Evolutionary conservation across 495 filamentous ascomycete species (phyloP).

Genomic region (Sporormia fimetaria): DNA sequence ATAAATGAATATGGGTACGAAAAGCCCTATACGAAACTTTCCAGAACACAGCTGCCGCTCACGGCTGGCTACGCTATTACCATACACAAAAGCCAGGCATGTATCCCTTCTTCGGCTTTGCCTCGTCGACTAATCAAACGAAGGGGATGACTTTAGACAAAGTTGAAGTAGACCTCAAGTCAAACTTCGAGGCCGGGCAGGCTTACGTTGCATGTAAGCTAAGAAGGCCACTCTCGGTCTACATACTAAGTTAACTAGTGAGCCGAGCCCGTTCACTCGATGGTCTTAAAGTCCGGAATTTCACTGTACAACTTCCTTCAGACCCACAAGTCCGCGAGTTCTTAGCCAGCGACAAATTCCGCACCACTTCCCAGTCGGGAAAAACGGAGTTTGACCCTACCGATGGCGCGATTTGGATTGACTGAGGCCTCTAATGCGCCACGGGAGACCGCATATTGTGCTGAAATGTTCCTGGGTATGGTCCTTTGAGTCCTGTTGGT

Average conservation of each 20-base stretch:
- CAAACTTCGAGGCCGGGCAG: conserved; percentile 36
- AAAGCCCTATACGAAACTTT: conserved; percentile 23
- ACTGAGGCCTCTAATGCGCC: no score
- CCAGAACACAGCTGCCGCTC: conserved; percentile 38
- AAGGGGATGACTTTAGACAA: conserved; percentile 35
- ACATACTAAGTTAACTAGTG: conserved; percentile 1
- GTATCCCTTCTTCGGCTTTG: conserved; percentile 3
- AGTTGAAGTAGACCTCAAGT: conserved; percentile 32
- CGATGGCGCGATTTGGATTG: no score
- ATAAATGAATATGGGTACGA: conserved; percentile 38
- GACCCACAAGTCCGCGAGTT: no score
- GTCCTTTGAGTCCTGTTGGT: no score
- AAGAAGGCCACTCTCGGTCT: not conserved
- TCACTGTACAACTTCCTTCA: no score
- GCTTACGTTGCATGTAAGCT: conserved; percentile 33
- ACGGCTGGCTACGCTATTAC: conserved; percentile 38
- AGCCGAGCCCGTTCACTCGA: conserved; percentile 32
- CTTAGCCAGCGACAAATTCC: no score
- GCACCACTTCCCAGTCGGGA: no score
- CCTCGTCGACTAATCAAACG: conserved; percentile 34
- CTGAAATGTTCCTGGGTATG: no score
- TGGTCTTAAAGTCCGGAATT: conserved; percentile 34
- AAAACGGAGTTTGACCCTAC: no score
- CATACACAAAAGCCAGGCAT: conserved; percentile 38
- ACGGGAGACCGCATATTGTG: no score